Evolutionary conservation across 208 protist species (phyloP), one percentile per base, ranked within the genome.

Genomic region (Leishmania major): DNA sequence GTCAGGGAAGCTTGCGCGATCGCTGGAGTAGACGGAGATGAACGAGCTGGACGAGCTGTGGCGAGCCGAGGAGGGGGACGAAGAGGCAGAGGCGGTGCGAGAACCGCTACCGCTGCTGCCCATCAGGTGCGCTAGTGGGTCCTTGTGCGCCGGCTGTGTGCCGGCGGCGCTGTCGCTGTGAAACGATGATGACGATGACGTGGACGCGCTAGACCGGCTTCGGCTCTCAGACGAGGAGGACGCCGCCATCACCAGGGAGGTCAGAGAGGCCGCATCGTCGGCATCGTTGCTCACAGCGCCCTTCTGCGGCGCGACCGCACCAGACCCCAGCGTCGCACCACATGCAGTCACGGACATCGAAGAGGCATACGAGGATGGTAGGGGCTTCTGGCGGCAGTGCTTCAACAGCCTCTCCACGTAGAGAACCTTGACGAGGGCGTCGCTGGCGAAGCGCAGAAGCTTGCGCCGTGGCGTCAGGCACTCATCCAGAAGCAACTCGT

Each of bases 371-470:
- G 57, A 8, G 28, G 53, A 25, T 49, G 79, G 75, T 57, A 47
- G 53, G 3, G 77, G 75, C 74, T 80, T 84, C 51, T 77, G 47
- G 25, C 75, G 84, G 71, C 81, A 89, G 80, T 88, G 79, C 37
- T 76, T 83, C 73, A 93, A 69, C 37, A 96, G 83, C 49, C 85
- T 78, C 66, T 94, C 88, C 5, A 87, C 83, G 74, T 95, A 96
- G 6, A 89, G 86, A 19, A 95, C 82, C 67, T 89, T 93, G 76
- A 96, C 92, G 35, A 95, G 78, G 3, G 77, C 86, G 60, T 94
- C 90, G 55, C 89, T 92, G 22, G 90, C 85, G 79, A 96, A 92
- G 3, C 89, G 94, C 79, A 96, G 82, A 72, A 96, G 79, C 25
- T 83, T 78, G 43, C 80, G 80, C 22, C 84, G 73, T 57, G 83